Conservation (phyloP, 73 alveolate species). For the Paramecium pentaurelia region DNA sequence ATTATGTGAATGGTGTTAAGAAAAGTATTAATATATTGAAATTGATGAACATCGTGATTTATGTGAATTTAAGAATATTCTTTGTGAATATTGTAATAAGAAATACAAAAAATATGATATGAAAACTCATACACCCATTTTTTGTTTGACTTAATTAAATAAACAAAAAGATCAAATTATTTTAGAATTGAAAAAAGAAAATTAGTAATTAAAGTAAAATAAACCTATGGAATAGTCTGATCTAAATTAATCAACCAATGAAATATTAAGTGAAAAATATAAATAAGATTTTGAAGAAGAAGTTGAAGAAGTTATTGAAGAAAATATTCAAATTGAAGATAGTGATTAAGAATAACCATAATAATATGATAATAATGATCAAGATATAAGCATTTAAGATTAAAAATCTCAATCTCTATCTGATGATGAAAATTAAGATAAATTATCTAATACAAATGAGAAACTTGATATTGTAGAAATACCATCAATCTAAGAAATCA, state of each 20-base stretch:
- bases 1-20: constrained; percentile 4
- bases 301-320: constrained; percentile 33
- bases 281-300: constrained; percentile 32
- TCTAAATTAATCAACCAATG: background rate
- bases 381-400: background rate
- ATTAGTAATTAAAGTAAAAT: background rate
- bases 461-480: background rate
- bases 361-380: background rate
- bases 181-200: background rate
- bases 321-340: constrained; percentile 14
- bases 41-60: background rate
- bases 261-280: background rate
- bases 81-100: background rate
- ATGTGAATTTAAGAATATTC: background rate
- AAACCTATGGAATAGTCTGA: background rate
- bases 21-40: background rate
- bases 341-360: background rate
- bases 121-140: constrained; percentile 11
- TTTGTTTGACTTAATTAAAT: background rate
- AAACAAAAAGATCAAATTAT: background rate
- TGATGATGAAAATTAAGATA: background rate
- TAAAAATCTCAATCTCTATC: background rate
- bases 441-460: background rate
- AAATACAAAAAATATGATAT: background rate
- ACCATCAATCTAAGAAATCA: background rate